phyloP scores from a whole-genome alignment of 495 filamentous ascomycete species.

The Tuber brumale region DNA sequence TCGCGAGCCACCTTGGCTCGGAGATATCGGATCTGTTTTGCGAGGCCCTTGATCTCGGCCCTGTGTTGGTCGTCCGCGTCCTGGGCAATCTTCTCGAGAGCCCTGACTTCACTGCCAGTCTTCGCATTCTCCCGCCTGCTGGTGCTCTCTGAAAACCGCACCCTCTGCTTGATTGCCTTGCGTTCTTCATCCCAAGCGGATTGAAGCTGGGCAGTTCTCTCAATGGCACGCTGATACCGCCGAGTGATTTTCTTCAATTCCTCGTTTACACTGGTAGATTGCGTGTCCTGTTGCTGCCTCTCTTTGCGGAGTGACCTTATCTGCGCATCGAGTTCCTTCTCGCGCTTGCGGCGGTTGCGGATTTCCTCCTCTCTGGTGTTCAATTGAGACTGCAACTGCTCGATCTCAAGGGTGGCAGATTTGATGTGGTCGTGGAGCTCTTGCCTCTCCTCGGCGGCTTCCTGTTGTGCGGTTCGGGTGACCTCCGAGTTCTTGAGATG shows the following conservation, averaged over 20 bases:
- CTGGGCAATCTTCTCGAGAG: conserved; percentile 44
- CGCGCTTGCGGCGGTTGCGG: conserved; percentile 41
- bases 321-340: conserved; percentile 53
- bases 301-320: conserved; percentile 56
- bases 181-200: conserved; percentile 49
- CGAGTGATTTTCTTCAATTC: conserved; percentile 53
- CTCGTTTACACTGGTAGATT: conserved; percentile 47
- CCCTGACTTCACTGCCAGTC: conserved; percentile 47
- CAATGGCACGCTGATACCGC: conserved; percentile 51
- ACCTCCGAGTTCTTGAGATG: conserved; percentile 41
- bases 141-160: conserved; percentile 46
- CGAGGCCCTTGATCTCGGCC: conserved; percentile 74
- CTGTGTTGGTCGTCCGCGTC: conserved; percentile 57
- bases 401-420: conserved; percentile 59
- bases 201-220: conserved; percentile 48
- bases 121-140: conserved; percentile 32
- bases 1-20: conserved; percentile 70
- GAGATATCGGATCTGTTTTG: conserved; percentile 85
- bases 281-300: conserved; percentile 49
- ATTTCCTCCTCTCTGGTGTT: conserved; percentile 51
- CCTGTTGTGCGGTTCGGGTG: conserved; percentile 38
- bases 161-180: conserved; percentile 45
- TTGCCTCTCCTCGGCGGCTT: conserved; percentile 55
- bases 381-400: conserved; percentile 56
- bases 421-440: conserved; percentile 63